Base-by-base conservation (phyloP, 192 early-diverging fungal genomes). In the Coemansia sp. region DNA sequence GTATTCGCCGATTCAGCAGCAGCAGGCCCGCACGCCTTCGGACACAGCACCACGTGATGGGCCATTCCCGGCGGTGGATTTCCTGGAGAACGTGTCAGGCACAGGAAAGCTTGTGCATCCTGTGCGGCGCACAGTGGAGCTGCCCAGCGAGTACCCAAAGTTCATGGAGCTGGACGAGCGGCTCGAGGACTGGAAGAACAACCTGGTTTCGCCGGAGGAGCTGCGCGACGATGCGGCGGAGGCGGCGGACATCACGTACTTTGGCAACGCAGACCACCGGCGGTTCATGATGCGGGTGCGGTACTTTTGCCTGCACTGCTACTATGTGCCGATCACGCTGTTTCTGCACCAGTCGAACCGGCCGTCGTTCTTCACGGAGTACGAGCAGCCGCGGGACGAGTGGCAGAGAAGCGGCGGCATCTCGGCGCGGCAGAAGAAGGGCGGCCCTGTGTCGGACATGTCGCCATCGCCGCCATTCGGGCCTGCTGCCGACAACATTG, bases 201-300 rank as follows among this genome's bases (percentile, higher is more conserved):
- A 58, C 30, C 52, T 80, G 6, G 27, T 74, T 34, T 31, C 71
- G 67, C 77, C 77, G 15, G 77, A 80, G 48, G 77, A 80, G 7
- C 59, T 80, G 64, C 71, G 77, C 15, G 77, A 80, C 55, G 77
- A 80, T 38, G 63, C 77, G 0, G 65, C 64, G 17, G 67, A 68
- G 14, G 71, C 77, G 6, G 57, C 59, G 1, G 72, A 80, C 27
- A 80, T 80, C 6, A 65, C 77, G 20, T 80, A 74, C 25, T 80
- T 80, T 42, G 77, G 77, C 52, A 74, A 59, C 1, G 77, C 77
- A 10, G 77, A 80, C 37, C 77, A 80, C n/a, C 72, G 77, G 2
- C 67, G 77, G 44, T 80, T 80, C 38, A 80, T 80, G 77, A 80
- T 80, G 77, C 77, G 77, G 13, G 77, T 80, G 58, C 71, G 77